Evolutionary conservation across 176 grass and related monocot species (phyloP).

Genomic region (Ampelocalamus luodianensis): DNA sequence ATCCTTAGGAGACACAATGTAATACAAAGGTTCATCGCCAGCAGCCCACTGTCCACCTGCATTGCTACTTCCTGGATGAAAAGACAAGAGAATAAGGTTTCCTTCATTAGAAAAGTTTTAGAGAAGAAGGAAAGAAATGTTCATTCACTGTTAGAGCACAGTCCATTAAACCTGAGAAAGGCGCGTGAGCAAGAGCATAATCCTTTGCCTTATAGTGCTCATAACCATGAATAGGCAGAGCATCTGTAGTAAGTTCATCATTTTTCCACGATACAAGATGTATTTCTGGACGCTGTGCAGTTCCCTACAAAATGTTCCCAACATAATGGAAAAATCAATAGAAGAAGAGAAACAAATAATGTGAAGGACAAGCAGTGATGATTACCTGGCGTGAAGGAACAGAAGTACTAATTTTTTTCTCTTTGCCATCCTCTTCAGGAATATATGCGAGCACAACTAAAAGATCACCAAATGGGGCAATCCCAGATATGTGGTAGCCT

Average conservation of each 20-base stretch:
- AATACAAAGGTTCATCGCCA: slow-evolving; percentile 97
- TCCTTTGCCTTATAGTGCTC: slow-evolving; percentile 98
- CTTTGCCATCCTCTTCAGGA: slow-evolving; percentile 72
- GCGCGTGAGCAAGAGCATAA: slow-evolving; percentile 89
- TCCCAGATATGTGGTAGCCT: slow-evolving; percentile 89
- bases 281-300: slow-evolving; percentile 91
- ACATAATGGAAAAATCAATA: slow-evolving; percentile 29
- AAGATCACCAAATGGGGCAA: slow-evolving; percentile 94
- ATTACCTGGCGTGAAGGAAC: slow-evolving; percentile 78
- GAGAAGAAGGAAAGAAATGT: slow-evolving; percentile 40
- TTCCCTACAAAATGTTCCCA: slow-evolving; percentile 66
- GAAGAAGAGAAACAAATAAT: slow-evolving; percentile 16
- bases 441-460: slow-evolving; percentile 94
- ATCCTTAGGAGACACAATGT: slow-evolving; percentile 98
- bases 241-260: slow-evolving; percentile 95
- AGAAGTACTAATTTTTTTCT: slow-evolving; percentile 59
- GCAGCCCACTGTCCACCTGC: slow-evolving; percentile 97
- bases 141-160: slow-evolving; percentile 13
- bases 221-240: slow-evolving; percentile 94
- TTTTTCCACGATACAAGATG: slow-evolving; percentile 96
- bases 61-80: slow-evolving; percentile 83
- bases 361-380: slow-evolving; percentile 27
- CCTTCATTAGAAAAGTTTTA: slow-evolving; percentile 30
- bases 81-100: slow-evolving; percentile 43
- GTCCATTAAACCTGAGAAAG: slow-evolving; percentile 83